Evolutionary conservation across 345 rosid species (phyloP).

Genomic region (Arabis alpina): DNA sequence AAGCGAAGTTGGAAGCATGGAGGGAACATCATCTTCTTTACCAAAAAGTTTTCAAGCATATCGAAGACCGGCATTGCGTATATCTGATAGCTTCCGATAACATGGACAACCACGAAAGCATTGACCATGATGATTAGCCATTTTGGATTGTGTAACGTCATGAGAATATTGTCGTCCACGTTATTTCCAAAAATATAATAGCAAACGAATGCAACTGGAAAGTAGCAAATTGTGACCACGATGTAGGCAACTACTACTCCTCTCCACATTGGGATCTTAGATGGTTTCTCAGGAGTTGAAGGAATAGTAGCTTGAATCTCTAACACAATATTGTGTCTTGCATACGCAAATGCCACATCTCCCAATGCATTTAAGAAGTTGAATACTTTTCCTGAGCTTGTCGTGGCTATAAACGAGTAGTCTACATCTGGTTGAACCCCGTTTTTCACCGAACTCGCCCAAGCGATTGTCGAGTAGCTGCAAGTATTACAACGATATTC

Average conservation of each 20-base stretch:
- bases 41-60: constrained; percentile 72
- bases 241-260: constrained; percentile 76
- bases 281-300: constrained; percentile 81
- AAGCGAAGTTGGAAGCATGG: constrained; percentile 65
- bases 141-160: constrained; percentile 61
- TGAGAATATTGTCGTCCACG: constrained; percentile 72
- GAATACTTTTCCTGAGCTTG: constrained; percentile 45
- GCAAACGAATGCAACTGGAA: constrained; percentile 77
- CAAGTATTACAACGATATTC: background rate
- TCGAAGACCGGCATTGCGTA: constrained; percentile 88
- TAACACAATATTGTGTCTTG: constrained; percentile 79
- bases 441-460: constrained; percentile 53
- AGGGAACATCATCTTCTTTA: constrained; percentile 52
- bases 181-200: constrained; percentile 62
- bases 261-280: constrained; percentile 83
- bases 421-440: constrained; percentile 58
- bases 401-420: constrained; percentile 55
- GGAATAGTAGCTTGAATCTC: constrained; percentile 95
- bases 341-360: constrained; percentile 81
- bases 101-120: constrained; percentile 76
- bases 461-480: constrained; percentile 81
- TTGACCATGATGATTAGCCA: constrained; percentile 81
- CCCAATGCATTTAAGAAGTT: constrained; percentile 73
- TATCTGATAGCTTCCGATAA: constrained; percentile 86
- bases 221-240: constrained; percentile 77